Evolutionary conservation across 192 early-diverging fungal genomes (phyloP), one percentile per base, ranked within the genome.

Genomic region (Globomyces pollinis-pini): DNA sequence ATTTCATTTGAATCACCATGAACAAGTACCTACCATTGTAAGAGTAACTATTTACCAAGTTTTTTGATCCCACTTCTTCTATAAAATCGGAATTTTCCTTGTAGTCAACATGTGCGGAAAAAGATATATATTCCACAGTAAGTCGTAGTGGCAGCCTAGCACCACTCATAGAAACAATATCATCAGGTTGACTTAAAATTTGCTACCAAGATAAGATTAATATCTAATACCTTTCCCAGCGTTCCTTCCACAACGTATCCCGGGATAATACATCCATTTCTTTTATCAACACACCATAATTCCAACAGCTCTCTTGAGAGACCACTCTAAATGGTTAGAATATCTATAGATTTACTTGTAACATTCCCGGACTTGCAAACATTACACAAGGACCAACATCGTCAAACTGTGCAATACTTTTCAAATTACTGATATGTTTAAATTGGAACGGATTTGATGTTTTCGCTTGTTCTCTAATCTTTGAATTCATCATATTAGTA

Each of bases 221-320:
- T n/a, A n/a, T n/a, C n/a, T n/a, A n/a, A n/a, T n/a, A n/a, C 85
- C 57, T 90, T 83, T 4, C 91, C 96, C 45, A 93, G 66, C 1
- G 96, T 99, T 36, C 91, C 92, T 64, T 99, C 94, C 5, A 99
- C 91, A 44, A 94, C 93, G 71, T 99, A 99, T 44, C 96, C 94
- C 0, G 96, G 91, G 35, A 99, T 90, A 32, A 99, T 81, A 31
- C 96, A 74, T 0, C 92, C 94, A 67, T 97, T 98, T 35, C 89
- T 78, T 33, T 83, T 86, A 52, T 96, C 89, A 3, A 87, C 84
- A 30, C 89, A 90, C 96, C 96, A 99, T 32, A 88, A 77, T 65
- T 99, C 96, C 51, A 98, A 85, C 50, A 99, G 75, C 72, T 96
- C 92, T 59, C 96, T 75, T 11, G 92, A 95, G 8, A 98, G 73